Evolutionary conservation across 1,284 basidiomycete genomes (phyloP).

Genomic region (Schizophyllum commune): DNA sequence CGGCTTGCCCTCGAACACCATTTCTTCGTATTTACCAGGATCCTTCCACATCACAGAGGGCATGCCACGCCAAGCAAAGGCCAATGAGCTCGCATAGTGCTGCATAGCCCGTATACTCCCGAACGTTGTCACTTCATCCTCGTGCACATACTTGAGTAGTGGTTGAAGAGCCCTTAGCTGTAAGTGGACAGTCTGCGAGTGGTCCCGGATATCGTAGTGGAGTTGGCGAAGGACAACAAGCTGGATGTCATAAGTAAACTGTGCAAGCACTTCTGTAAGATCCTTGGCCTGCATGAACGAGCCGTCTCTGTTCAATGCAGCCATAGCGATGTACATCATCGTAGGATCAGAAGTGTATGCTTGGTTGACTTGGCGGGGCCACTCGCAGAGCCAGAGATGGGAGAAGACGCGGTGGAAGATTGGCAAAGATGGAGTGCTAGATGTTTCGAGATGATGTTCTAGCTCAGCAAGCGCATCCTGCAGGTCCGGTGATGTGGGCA

Average conservation of each 20-base stretch:
- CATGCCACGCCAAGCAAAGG: slow-evolving; percentile 7
- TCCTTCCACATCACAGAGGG: slow-evolving; percentile 21
- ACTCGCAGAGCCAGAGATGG: slow-evolving; percentile 8
- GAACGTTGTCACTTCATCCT: slow-evolving; percentile 19
- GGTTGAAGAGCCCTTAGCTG: too few species aligned
- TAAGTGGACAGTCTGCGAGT: background rate
- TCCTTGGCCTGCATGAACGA: slow-evolving; percentile 13
- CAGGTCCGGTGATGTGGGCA: too few species aligned
- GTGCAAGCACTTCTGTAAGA: slow-evolving; percentile 13
- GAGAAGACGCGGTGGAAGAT: slow-evolving; percentile 4
- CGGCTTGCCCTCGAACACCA: slow-evolving; percentile 16
- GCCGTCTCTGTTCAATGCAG: slow-evolving; percentile 13
- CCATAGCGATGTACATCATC: slow-evolving; percentile 11
- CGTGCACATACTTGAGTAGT: slow-evolving; percentile 15
- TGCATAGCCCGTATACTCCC: slow-evolving; percentile 12
- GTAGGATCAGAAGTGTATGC: slow-evolving; percentile 17
- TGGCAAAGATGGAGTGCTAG: too few species aligned
- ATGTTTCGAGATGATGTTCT: too few species aligned
- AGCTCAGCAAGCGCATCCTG: too few species aligned
- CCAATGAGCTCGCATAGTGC: slow-evolving; percentile 17
- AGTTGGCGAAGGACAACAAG: slow-evolving; percentile 14
- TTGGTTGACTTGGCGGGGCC: background rate
- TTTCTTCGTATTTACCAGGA: background rate
- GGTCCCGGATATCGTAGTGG: background rate
- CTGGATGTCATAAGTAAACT: slow-evolving; percentile 16